Evolutionary conservation across 768 basidiomycete species (phyloP).

Genomic region (Phaeotremella skinneri): DNA sequence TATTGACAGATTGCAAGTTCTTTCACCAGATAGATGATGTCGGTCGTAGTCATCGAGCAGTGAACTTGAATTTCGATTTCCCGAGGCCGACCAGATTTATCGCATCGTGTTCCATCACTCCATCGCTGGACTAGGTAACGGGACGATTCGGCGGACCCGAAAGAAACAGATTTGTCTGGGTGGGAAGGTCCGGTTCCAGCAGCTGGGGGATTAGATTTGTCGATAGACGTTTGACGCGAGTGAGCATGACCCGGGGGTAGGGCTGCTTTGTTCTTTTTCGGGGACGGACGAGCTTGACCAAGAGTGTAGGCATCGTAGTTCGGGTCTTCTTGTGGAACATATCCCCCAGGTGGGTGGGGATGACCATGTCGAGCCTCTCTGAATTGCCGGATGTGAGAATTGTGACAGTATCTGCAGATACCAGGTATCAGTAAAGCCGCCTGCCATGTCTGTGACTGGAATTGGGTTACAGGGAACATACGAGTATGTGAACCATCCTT

Average conservation of each 20-base stretch:
- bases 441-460: neutral
- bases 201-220: constrained; percentile 3
- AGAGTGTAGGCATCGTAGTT: constrained; percentile 55
- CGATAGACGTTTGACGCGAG: constrained; percentile 1
- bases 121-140: constrained; percentile 78
- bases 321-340: constrained; percentile 77
- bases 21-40: constrained; percentile 85
- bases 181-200: constrained; percentile 65
- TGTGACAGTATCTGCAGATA: constrained; percentile 63
- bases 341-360: constrained; percentile 64
- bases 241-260: constrained; percentile 28
- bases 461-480: constrained; percentile 54
- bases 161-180: constrained; percentile 21
- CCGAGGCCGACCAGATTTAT: constrained; percentile 80
- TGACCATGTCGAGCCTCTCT: constrained; percentile 71
- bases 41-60: constrained; percentile 90
- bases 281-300: constrained; percentile 37
- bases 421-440: constrained; percentile 2
- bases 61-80: constrained; percentile 98
- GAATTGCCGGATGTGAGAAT: constrained; percentile 92
- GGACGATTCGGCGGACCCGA: constrained; percentile 54
- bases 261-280: constrained; percentile 66
- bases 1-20: constrained; percentile 93
- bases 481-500: constrained; percentile 77
- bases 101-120: constrained; percentile 74